Conservation (phyloP, 768 basidiomycete species). For the Tephrocybe sp. region DNA sequence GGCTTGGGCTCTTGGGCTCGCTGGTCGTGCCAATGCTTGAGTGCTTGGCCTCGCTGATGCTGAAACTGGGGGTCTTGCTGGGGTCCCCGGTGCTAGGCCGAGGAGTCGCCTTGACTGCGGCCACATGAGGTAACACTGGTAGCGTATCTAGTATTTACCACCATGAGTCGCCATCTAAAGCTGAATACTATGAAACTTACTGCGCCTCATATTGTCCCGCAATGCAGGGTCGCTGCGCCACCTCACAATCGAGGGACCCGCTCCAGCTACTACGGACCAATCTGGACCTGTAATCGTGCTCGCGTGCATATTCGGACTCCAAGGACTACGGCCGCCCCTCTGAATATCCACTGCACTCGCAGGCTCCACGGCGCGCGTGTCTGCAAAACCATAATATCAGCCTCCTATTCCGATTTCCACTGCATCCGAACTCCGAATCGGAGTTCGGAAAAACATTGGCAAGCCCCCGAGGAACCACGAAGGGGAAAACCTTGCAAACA, state of each 20-base stretch:
- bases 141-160: not conserved
- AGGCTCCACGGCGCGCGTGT: not conserved
- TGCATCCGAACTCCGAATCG: too few relatives aligned
- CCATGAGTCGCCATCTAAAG: too few relatives aligned
- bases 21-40: not conserved
- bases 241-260: not conserved
- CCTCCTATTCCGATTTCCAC: not conserved
- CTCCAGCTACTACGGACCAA: not conserved
- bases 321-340: not conserved
- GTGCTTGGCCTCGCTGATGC: not conserved
- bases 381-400: not conserved
- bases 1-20: not conserved
- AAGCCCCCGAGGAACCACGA: too few relatives aligned
- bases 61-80: too few relatives aligned
- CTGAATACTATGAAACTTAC: not conserved
- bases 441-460: not conserved
- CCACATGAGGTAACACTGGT: not conserved
- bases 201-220: not conserved
- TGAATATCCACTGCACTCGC: not conserved
- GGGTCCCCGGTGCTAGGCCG: too few relatives aligned
- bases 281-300: not conserved
- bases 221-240: conserved; percentile 9
- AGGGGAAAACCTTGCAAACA: too few relatives aligned
- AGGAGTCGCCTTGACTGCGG: not conserved
- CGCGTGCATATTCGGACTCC: not conserved